A percentile compares a stretch with the other conserved stretches of the same genome.
These are phyloP conservation scores for Cutaneotrichosporon cavernicola DNA, from an alignment of 1,284 basidiomycete genomes.

Conservation along the genomic window DNA sequence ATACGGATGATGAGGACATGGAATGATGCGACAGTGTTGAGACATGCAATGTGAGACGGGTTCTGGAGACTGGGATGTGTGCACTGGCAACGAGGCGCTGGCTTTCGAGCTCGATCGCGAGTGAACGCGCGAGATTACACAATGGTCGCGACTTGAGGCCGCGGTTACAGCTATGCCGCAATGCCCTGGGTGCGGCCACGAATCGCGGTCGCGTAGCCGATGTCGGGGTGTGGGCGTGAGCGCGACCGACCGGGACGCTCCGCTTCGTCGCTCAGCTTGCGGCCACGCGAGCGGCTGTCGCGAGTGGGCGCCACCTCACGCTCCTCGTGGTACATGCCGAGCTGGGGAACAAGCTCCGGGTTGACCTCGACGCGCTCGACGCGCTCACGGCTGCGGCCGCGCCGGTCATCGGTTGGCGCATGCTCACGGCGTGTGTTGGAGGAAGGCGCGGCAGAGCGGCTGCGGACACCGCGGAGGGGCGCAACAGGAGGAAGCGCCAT, in stretches of 20 bases:
- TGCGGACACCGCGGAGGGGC: neutral
- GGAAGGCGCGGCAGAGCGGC: slow-evolving; percentile 9
- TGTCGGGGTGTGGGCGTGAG: neutral
- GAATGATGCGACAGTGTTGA: slow-evolving; percentile 2
- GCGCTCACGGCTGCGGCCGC: slow-evolving; percentile 43
- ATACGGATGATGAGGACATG: slow-evolving; percentile 3
- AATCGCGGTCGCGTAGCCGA: neutral
- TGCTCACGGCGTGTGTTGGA: neutral
- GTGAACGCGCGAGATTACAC: neutral
- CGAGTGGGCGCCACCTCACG: slow-evolving; percentile 43
- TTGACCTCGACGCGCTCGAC: slow-evolving; percentile 26
- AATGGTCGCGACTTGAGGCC: neutral
- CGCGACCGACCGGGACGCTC: slow-evolving; percentile 9
- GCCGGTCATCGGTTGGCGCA: slow-evolving; percentile 13
- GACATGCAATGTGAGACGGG: slow-evolving; percentile 6
- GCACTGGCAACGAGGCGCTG: slow-evolving; percentile 6
- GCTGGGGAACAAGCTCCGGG: slow-evolving; percentile 20
- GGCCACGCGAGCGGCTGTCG: slow-evolving; percentile 27
- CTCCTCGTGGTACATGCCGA: slow-evolving; percentile 38
- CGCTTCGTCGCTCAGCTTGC: slow-evolving; percentile 11
- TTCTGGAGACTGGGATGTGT: neutral
- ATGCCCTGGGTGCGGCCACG: slow-evolving; percentile 9
- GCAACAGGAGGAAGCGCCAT: slow-evolving; percentile 19
- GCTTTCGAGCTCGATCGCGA: slow-evolving; percentile 5
- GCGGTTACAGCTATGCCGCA: neutral